Evolutionary conservation across 306 rosid genomes (phyloP), one percentile per base, ranked within the genome.

Genomic region (Albizia julibrissin): DNA sequence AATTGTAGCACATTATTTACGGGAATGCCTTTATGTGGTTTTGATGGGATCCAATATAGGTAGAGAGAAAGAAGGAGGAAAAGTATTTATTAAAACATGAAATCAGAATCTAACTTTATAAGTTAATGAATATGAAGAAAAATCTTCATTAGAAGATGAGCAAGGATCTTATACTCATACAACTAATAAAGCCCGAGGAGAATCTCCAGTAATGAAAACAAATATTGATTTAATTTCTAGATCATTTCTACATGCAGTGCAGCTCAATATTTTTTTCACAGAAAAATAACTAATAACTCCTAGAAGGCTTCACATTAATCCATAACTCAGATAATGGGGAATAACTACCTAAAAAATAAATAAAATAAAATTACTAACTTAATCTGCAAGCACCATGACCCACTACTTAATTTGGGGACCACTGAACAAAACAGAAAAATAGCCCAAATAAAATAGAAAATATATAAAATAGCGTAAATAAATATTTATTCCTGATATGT

Each of bases 1-100:
- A 49, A 59, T 29, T 49, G 79, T 59, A 74, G 62, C 64, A 39
- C 69, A 40, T 79, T 33, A 75, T 37, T 56, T 73, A 43, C 72
- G 66, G 50, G 59, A 76, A 70, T 26, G 27, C 46, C 42, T 74
- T 70, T 44, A 47, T 68, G 79, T 31, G 3, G 15, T 56, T 56
- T 56, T 56, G 62, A 19, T 21, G 8, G 62, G 27, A 56, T n/a
- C 27, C 62, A 19, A 56, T 3, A 21, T 56, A 56, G 27, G 62
- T 7, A 56, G 62, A 56, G 62, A n/a, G 26, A 56, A n/a, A n/a
- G 26, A n/a, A n/a, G 12, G 13, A 56, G 27, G 62, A 56, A 21
- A 56, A 56, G 62, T 56, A 22, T 52, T 52, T 49, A 19, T 50
- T 21, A 19, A 56, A n/a, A 56, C 21, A 56, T 56, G 62, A 56